These are phyloP conservation scores for Rhododendron griersonianum DNA, from an alignment of 148 eudicot genomes.

Conservation along the genomic window DNA sequence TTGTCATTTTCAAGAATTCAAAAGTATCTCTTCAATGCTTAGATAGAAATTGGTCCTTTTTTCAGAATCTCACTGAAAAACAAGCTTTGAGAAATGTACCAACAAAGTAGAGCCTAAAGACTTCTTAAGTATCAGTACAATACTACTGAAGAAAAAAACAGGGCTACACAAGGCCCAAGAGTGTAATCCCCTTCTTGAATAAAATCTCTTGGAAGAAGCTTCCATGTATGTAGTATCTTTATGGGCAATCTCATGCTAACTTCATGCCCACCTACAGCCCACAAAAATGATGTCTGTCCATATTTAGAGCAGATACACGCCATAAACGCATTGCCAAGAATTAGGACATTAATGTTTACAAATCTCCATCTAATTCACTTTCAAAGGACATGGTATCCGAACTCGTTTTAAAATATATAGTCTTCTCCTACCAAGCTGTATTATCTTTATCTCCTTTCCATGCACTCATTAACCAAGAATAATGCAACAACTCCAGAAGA, in stretches of 20 bases:
- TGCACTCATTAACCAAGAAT: no score
- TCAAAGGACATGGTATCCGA: no score
- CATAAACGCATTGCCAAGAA: constrained; percentile 53
- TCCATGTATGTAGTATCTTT: constrained; percentile 13
- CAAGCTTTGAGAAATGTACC: neutral
- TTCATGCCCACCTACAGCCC: constrained; percentile 57
- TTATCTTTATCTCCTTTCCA: no score
- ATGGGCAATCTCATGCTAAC: constrained; percentile 16
- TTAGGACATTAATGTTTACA: constrained; percentile 37
- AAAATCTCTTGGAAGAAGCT: neutral
- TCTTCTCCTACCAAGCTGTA: no score
- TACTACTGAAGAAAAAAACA: no score
- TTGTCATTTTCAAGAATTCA: neutral
- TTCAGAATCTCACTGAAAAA: neutral
- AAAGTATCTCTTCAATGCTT: neutral
- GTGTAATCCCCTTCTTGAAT: neutral
- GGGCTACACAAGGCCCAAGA: no score
- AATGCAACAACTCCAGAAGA: no score
- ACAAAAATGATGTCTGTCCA: constrained; percentile 46
- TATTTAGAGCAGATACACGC: constrained; percentile 54
- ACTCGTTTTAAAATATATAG: no score
- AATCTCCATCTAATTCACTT: no score
- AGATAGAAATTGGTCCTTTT: neutral
- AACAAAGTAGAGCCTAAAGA: neutral
- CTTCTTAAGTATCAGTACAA: neutral